Percentiles rank a stretch among this genome's conserved stretches.
These are phyloP conservation scores for Petasospora rhodanensis DNA, from an alignment of 1,139 yeast genomes.

Conservation along the genomic window DNA sequence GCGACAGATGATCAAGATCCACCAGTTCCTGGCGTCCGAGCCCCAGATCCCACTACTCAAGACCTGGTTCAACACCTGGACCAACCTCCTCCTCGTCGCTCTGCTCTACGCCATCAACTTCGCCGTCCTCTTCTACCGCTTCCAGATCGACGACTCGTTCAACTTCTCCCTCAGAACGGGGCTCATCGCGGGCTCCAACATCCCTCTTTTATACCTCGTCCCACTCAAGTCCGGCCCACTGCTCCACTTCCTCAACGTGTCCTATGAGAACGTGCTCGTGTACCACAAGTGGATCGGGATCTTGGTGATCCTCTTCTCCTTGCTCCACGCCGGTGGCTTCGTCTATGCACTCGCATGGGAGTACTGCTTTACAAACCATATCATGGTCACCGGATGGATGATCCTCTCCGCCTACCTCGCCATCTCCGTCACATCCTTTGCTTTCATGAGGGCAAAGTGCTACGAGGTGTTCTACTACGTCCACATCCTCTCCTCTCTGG, in stretches of 20 bases:
- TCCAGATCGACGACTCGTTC: conserved; percentile 23
- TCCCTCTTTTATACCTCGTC: conserved; percentile 23
- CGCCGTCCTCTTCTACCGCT: conserved; percentile 12
- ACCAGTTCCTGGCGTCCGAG: conserved; percentile 6
- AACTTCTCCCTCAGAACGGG: conserved; percentile 24
- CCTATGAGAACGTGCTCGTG: conserved; percentile 23
- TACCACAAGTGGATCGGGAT: conserved; percentile 24
- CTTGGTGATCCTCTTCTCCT: conserved; percentile 16
- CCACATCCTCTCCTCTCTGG: conserved; percentile 17
- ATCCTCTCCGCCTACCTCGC: conserved; percentile 11
- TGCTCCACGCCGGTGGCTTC: conserved; percentile 19
- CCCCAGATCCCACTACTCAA: conserved; percentile 9
- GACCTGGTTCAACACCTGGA: conserved; percentile 16
- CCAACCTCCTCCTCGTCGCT: conserved; percentile 12
- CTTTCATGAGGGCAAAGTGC: conserved; percentile 12
- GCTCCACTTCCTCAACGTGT: conserved; percentile 13
- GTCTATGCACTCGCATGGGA: conserved; percentile 19
- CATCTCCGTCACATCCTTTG: conserved; percentile 16
- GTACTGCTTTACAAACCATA: conserved; percentile 11
- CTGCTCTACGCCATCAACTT: conserved; percentile 14
- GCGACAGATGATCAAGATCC: conserved; percentile 3
- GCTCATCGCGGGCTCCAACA: conserved; percentile 22
- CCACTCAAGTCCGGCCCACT: conserved; percentile 25
- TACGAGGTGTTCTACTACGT: conserved; percentile 23
- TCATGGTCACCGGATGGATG: conserved; percentile 17